Percentiles rank a stretch among this genome's conserved stretches.
Conservation (phyloP, 495 filamentous ascomycete species). For the Penicillium angulare region DNA sequence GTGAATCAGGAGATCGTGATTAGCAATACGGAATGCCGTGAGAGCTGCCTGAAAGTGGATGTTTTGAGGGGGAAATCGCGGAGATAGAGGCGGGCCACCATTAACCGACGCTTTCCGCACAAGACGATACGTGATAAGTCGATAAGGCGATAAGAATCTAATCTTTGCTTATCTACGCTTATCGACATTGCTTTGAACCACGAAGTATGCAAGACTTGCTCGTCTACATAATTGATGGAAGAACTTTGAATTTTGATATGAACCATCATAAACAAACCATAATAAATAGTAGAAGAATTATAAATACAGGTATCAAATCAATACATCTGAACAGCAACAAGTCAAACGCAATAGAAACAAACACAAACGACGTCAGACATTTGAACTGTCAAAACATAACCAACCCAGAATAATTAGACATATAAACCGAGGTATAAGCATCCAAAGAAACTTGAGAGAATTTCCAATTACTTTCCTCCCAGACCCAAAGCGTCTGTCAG, state of each 20-base stretch:
- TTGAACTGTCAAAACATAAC: background rate
- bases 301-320: background rate
- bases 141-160: slow-evolving; percentile 1
- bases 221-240: too few species aligned
- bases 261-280: background rate
- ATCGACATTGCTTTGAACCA: background rate
- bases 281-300: too few species aligned
- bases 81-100: background rate
- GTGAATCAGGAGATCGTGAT: background rate
- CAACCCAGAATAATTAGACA: background rate
- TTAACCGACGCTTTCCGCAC: slow-evolving; percentile 2
- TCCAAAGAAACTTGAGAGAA: too few species aligned
- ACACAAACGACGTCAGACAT: background rate
- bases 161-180: background rate
- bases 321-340: background rate
- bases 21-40: background rate
- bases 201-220: too few species aligned
- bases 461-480: slow-evolving; percentile 37
- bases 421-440: too few species aligned
- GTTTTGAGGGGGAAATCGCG: slow-evolving; percentile 4
- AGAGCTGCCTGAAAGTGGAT: background rate
- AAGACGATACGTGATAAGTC: background rate
- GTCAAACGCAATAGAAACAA: background rate
- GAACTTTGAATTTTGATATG: background rate
- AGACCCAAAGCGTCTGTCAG: slow-evolving; percentile 55